Conservation (phyloP, 495 filamentous ascomycete species). For the Lindgomyces ingoldianus region DNA sequence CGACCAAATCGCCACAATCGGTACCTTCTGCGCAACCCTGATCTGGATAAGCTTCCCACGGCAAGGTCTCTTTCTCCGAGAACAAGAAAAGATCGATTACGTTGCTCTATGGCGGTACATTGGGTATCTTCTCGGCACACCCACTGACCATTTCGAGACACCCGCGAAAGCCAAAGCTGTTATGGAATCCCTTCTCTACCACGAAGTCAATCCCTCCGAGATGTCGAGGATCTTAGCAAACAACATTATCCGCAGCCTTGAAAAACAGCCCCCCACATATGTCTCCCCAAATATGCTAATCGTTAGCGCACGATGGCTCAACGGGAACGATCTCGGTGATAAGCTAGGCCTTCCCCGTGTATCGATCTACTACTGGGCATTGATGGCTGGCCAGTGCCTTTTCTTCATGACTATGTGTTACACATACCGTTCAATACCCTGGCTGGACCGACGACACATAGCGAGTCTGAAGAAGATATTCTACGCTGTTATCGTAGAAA, state of each 20-base stretch:
- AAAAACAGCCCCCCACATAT: conserved; percentile 63
- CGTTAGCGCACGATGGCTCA: conserved; percentile 68
- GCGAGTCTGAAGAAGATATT: conserved; percentile 55
- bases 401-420: conserved; percentile 62
- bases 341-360: conserved; percentile 60
- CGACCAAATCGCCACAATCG: conserved; percentile 70
- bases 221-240: conserved; percentile 64
- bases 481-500: conserved; percentile 56
- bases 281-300: conserved; percentile 60
- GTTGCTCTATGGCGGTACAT: conserved; percentile 76
- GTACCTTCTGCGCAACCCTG: conserved; percentile 64
- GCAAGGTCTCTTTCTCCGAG: conserved; percentile 66
- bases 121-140: conserved; percentile 69
- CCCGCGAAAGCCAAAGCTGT: conserved; percentile 56
- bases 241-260: conserved; percentile 70
- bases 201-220: conserved; percentile 64
- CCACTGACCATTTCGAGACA: conserved; percentile 58
- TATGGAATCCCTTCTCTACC: conserved; percentile 65
- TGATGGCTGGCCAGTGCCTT: conserved; percentile 68
- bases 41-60: conserved; percentile 70
- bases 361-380: conserved; percentile 56
- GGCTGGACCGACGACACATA: conserved; percentile 61
- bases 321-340: conserved; percentile 63
- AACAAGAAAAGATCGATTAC: conserved; percentile 68
- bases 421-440: conserved; percentile 55